Base-by-base conservation (phyloP, 306 rosid species). In the Fragaria nilgerrensis region DNA sequence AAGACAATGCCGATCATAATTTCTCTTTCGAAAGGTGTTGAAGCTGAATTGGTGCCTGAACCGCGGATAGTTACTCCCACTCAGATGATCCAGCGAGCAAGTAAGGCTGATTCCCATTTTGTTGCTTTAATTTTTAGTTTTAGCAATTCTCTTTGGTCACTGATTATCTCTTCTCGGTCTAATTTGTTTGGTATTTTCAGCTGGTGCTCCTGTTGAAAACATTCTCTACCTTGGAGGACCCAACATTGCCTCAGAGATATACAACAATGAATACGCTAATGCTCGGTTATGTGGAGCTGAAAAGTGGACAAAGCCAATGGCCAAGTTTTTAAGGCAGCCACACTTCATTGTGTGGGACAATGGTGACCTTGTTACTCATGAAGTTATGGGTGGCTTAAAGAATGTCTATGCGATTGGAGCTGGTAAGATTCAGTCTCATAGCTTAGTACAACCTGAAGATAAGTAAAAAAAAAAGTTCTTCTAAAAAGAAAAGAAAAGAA, bases 371-470 rank as follows among this genome's bases (percentile, higher is more conserved):
- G 90, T 94, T 77, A 94, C 98, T 61, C 98, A 94, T 78, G 98
- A 94, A 92, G 87, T 94, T 23, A 94, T 94, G 98, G 98, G 98
- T 53, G 98, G 98, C 63, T 81, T 94, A 75, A 94, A 94, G 89
- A 94, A 94, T 82, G 98, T 94, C 50, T 94, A 94, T 80, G 98
- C 98, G 67, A 90, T 92, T 79, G 98, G 98, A 80, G 98, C 98
- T 62, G 98, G 98, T 94, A 86, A 82, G 81, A 55, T 84, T 76
- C 22, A 50, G 32, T 55, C 61, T 77, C n/a, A 27, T 84, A 45
- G 16, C 56, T 14, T 23, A 67, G 56, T 47, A 19, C 37, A 43
- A 74, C 68, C 61, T 68, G 45, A 25, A 55, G 55, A 29, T 37
- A 27, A 49, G 43, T n/a, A 22, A 19, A 8, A 3, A 5, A 5